These are phyloP conservation scores for Sugiyamaella paludigena DNA, from an alignment of 1,139 yeast species.

Conservation along the genomic window DNA sequence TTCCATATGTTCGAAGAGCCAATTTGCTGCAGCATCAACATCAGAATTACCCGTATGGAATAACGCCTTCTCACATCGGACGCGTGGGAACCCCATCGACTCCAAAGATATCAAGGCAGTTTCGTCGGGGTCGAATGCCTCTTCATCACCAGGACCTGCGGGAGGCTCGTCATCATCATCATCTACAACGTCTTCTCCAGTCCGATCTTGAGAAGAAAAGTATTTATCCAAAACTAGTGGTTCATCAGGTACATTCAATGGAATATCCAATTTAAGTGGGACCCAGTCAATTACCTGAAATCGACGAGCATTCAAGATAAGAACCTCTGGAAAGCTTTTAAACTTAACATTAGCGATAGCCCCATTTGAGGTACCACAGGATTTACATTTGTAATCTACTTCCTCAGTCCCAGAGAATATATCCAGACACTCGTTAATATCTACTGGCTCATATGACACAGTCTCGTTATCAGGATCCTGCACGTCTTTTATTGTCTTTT, in stretches of 20 bases:
- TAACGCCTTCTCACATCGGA: constrained; percentile 64
- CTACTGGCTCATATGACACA: constrained; percentile 47
- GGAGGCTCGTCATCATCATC: constrained; percentile 40
- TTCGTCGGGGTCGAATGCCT: constrained; percentile 53
- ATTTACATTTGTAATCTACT: constrained; percentile 67
- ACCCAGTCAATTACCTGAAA: constrained; percentile 87
- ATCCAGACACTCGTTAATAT: constrained; percentile 53
- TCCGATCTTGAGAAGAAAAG: constrained; percentile 40
- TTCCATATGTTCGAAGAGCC: constrained; percentile 88
- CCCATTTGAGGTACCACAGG: constrained; percentile 45
- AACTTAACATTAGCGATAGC: constrained; percentile 54
- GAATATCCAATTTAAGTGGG: constrained; percentile 77
- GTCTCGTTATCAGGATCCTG: constrained; percentile 44
- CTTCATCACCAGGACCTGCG: constrained; percentile 19
- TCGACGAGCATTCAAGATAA: constrained; percentile 73
- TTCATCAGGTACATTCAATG: constrained; percentile 54
- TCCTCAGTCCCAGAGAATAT: constrained; percentile 50
- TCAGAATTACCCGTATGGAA: constrained; percentile 65
- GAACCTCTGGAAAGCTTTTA: constrained; percentile 63
- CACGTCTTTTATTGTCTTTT: constrained; percentile 24
- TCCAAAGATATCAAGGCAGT: constrained; percentile 54
- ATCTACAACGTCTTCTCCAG: constrained; percentile 46
- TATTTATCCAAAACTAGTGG: constrained; percentile 41
- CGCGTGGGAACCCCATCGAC: constrained; percentile 86
- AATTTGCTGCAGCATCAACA: constrained; percentile 82